Conservation (phyloP, 192 early-diverging fungal species). For the Geranomyces variabilis region DNA sequence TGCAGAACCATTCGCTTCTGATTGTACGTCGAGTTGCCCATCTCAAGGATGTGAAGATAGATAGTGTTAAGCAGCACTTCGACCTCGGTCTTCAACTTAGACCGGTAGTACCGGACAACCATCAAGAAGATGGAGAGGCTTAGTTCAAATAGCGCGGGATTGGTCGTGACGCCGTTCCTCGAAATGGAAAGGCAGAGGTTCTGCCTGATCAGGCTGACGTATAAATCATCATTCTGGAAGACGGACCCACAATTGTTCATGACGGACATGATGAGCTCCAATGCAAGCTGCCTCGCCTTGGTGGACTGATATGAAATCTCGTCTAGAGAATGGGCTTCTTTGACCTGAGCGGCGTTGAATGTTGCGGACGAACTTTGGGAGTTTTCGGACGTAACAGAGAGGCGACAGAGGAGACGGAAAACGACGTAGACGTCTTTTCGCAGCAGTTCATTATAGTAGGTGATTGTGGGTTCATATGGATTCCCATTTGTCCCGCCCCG, state of each 20-base stretch:
- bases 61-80: constrained; percentile 63
- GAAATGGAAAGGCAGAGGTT: constrained; percentile 54
- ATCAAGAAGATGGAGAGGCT: constrained; percentile 60
- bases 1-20: constrained; percentile 62
- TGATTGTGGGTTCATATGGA: constrained; percentile 57
- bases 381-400: constrained; percentile 47
- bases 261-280: constrained; percentile 63
- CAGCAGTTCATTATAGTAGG: constrained; percentile 58
- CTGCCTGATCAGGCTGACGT: constrained; percentile 43
- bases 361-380: constrained; percentile 16
- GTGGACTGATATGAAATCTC: constrained; percentile 45
- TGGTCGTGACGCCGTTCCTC: constrained; percentile 57
- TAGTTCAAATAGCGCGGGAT: constrained; percentile 64
- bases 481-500: constrained; percentile 17
- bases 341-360: constrained; percentile 36
- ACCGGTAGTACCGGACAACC: constrained; percentile 53
- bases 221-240: constrained; percentile 52
- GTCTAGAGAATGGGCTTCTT: constrained; percentile 37
- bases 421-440: constrained; percentile 55
- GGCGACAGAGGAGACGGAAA: constrained; percentile 56
- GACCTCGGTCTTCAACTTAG: constrained; percentile 57
- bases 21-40: constrained; percentile 59
- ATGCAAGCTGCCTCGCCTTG: constrained; percentile 47
- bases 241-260: constrained; percentile 55
- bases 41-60: constrained; percentile 66